Evolutionary conservation across 2,329 filamentous ascomycete genomes (phyloP), one percentile per base, ranked within the genome.

Genomic region (Herpomyces periplanetae): DNA sequence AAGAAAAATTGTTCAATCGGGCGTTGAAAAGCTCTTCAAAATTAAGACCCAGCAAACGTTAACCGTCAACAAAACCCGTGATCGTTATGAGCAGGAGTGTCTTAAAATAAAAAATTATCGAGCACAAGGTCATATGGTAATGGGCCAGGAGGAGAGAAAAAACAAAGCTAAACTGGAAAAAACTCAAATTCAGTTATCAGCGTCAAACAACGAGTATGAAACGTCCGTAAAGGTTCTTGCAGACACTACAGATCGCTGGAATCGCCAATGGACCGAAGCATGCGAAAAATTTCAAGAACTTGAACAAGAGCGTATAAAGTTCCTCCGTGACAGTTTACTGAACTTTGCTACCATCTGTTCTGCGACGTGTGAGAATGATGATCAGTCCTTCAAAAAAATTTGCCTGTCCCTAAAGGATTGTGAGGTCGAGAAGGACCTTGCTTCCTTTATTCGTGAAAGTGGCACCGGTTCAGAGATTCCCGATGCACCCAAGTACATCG

Each of bases 91-190:
- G 40, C 75, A 96, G 38, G 84, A 96, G 30, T 91, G 75, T 34
- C 48, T 96, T 17, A 80, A 87, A 36, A 91, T 96, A 37, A 96
- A 96, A 40, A 80, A 80, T 15, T 96, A 96, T 34, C 54, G 96
- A 3, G 80, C 84, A 3, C 80, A 96, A 39, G 80, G 80, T 5
- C 84, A 96, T 36, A 96, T 96, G 80, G 80, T 96, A 22, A 96
- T 96, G 80, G 80, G 80, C 7, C 80, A 96, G 31, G 80, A 96
- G 36, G 80, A 96, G 43, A 58, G 80, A 11, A 88, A 87, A 42
- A 96, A 96, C 40, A 96, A 96, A 42, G 73, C 75, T 10, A 91
- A 87, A 40, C 51, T 96, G 16, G 80, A 96, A 39, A 96, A 96
- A 50, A 91, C 80, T 1, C 80, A 96, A 36, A 80, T 88, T 30